Conservation (phyloP, 129 eudicot species). For the Chrysanthemum seticuspe region DNA sequence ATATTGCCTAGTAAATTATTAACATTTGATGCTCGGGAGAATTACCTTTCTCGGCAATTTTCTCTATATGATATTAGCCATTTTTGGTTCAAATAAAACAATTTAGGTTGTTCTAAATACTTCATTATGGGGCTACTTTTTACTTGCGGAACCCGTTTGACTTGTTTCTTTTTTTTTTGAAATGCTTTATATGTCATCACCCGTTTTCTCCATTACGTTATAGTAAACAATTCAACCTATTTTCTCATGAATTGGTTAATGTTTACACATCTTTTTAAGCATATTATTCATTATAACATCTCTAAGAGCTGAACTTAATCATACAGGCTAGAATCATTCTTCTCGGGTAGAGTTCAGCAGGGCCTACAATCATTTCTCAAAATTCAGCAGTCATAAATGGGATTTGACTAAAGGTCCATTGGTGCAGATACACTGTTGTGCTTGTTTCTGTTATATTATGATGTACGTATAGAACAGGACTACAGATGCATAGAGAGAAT, state of each 20-base stretch:
- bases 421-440: not conserved
- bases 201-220: too few species aligned
- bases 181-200: too few species aligned
- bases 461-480: constrained; percentile 1
- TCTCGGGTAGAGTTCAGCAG: constrained; percentile 62
- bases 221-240: too few species aligned
- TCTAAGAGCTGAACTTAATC: not conserved
- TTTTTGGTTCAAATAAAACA: too few species aligned
- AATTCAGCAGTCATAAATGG: constrained; percentile 44
- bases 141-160: too few species aligned
- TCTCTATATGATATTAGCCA: too few species aligned
- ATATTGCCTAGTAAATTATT: too few species aligned
- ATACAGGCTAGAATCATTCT: constrained; percentile 76
- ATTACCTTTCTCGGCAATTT: too few species aligned
- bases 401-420: not conserved
- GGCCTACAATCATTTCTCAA: constrained; percentile 65
- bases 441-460: constrained; percentile 2
- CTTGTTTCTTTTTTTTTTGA: too few species aligned
- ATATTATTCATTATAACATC: not conserved
- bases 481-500: not conserved
- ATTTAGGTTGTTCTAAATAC: too few species aligned
- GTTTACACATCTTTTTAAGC: not conserved
- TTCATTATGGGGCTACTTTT: too few species aligned
- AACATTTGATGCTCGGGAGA: too few species aligned
- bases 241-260: not conserved